Base-by-base conservation (phyloP, 495 filamentous ascomycete species). In the Hypoxylon fuscum region DNA sequence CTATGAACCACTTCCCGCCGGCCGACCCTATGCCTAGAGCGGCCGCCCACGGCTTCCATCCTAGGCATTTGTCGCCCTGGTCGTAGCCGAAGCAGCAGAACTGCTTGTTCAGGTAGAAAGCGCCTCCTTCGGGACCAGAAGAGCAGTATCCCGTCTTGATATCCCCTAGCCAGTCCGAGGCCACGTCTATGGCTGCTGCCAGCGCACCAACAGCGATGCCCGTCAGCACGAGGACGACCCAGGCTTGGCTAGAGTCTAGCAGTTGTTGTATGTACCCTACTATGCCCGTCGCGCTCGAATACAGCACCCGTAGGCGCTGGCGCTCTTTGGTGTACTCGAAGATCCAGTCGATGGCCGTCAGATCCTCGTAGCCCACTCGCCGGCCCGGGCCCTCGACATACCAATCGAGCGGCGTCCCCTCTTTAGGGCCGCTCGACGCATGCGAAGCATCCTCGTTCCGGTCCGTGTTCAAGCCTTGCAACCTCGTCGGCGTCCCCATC, bases 311-410 rank as follows among this genome's bases (percentile, higher is more conserved):
- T 62, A 95, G 83, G 37, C 95, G 85, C 73, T 96, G 92, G 14
- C 95, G 84, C 74, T 98, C 95, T 74, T 97, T 97, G 20, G 92
- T 95, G 72, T 98, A 96, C 74, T 98, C 95, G 70, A 96, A 98
- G 66, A 97, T 98, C 95, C 95, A 98, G 77, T 98, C 95, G 73
- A 98, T 98, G 11, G 96, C 95, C 11, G 96, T 97, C 68, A 97
- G 82, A 77, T 98, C 90, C 65, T 96, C 95, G 75, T 98, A 98
- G 46, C 90, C 93, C 21, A 97, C 93, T 67, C 95, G 86, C 45
- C 93, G 83, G 1, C 95, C 95, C 3, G 92, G 93, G 4, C 91
- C 92, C 75, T 97, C 93, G 35, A 89, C 84, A 73, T 95, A 90
- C 95, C 94, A 97, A 72, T 96, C 91, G 18, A 89, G 68, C 15